Evolutionary conservation across 352 stramenopile genomes (phyloP), one percentile per base, ranked within the genome.

Genomic region (Globisporangium abappressorium): DNA sequence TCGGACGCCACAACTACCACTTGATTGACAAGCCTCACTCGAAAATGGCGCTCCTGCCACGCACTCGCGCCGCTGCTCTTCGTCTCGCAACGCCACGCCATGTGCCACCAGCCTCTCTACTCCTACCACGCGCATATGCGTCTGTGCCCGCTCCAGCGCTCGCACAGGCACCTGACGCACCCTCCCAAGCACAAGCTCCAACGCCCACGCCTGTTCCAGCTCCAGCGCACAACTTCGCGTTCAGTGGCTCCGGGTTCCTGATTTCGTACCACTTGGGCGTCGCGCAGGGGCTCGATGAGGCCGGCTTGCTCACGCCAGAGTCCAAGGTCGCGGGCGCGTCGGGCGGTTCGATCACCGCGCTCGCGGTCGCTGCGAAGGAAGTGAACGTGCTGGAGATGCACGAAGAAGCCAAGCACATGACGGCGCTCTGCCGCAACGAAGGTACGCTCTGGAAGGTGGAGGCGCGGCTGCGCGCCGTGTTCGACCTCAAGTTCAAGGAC

Each of bases 251-350:
- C 34, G 87, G 87, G 5, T 95, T 95, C 70, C 71, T 95, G 20
- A 81, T 92, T 58, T 74, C 87, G 46, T 95, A 93, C 70, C 85
- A 95, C 62, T 75, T 95, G 43, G 87, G 87, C 28, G 77, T 92
- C 38, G 84, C 82, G 6, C 74, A 86, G 53, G 77, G 78, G 5
- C 79, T 95, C 3, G 72, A 84, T 30, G 69, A 84, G 43, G 73
- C 76, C 12, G 84, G 82, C 15, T 82, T 71, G 24, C 75, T 95
- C 38, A 74, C 75, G 56, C 26, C 63, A 6, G 56, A 53, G 18
- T 93, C 85, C 14, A 77, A 78, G 57, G 88, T 95, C 49, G 84
- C 84, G 4, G 87, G 87, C 26, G 87, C 85, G 22, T 95, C 87
- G 0, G 87, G 87, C 28, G 87, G 87, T 20, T 72, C 87, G 18